A percentile compares a stretch with the other conserved stretches of the same genome.
phyloP scores from a whole-genome alignment of 306 rosid species.

The Mimosa pudica region DNA sequence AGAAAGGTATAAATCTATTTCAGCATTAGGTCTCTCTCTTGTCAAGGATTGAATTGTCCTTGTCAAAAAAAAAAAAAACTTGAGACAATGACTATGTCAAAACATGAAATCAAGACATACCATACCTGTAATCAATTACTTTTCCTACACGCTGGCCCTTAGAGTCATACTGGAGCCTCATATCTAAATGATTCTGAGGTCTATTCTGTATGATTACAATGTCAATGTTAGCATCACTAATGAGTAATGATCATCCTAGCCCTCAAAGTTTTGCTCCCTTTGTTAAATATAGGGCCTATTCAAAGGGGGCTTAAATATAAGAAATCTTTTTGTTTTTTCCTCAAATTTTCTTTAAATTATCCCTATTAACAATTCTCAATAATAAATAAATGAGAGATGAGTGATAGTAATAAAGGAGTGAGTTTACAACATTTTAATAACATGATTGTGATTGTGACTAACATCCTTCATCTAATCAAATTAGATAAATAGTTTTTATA shows the following conservation, averaged over 20 bases:
- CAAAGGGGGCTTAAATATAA: too few relatives aligned
- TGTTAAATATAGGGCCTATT: too few relatives aligned
- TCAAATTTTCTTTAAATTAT: too few relatives aligned
- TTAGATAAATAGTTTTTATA: too few relatives aligned
- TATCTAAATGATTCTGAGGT: slow-evolving; percentile 96
- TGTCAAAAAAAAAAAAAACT: slow-evolving; percentile 7
- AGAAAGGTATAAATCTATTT: slow-evolving; percentile 69
- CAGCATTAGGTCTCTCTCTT: slow-evolving; percentile 95
- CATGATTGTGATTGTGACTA: too few relatives aligned
- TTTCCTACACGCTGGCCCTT: slow-evolving; percentile 90
- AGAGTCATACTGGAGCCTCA: slow-evolving; percentile 97
- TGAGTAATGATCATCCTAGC: not conserved
- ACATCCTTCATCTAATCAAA: too few relatives aligned
- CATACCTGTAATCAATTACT: slow-evolving; percentile 89
- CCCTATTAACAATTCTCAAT: too few relatives aligned
- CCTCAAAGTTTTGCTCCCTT: not conserved
- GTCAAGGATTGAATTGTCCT: slow-evolving; percentile 91
- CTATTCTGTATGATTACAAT: slow-evolving; percentile 59
- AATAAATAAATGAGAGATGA: too few relatives aligned
- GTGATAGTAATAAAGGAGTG: too few relatives aligned
- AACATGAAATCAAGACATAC: not conserved
- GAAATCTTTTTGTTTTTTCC: too few relatives aligned
- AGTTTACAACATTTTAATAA: too few relatives aligned
- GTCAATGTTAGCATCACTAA: not conserved
- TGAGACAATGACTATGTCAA: slow-evolving; percentile 7